phyloP scores from a whole-genome alignment of 139 green algal genomes.

The Picochlorum sp. region DNA sequence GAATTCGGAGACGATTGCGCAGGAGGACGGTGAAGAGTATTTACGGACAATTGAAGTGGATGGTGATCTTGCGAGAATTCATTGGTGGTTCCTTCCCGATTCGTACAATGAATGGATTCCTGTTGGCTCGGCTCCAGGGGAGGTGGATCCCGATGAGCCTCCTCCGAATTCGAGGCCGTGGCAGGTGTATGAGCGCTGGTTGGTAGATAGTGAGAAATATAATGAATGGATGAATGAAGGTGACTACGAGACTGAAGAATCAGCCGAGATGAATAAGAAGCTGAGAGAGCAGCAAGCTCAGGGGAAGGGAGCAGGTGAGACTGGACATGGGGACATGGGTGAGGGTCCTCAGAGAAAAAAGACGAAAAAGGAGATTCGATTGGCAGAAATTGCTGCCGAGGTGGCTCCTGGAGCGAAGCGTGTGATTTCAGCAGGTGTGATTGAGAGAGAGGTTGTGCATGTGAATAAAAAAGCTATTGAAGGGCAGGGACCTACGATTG shows the following conservation, averaged over 20 bases:
- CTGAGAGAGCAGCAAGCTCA: neutral
- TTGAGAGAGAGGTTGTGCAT: conserved; percentile 21
- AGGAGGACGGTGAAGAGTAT: conserved; percentile 63
- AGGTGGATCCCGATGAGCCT: conserved; percentile 23
- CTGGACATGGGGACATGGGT: neutral
- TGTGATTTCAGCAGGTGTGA: conserved; percentile 20
- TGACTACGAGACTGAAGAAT: conserved; percentile 68
- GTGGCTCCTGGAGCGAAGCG: conserved; percentile 11
- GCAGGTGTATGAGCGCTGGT: conserved; percentile 61
- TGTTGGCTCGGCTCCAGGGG: conserved; percentile 29
- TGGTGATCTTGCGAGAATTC: conserved; percentile 43
- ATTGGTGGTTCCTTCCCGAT: conserved; percentile 79
- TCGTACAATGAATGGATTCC: conserved; percentile 75
- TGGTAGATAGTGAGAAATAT: conserved; percentile 70
- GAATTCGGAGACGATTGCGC: conserved; percentile 50
- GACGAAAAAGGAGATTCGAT: conserved; percentile 10
- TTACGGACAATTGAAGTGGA: conserved; percentile 54
- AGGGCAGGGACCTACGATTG: conserved; percentile 5
- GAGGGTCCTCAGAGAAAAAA: conserved; percentile 15
- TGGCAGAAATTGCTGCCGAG: conserved; percentile 2
- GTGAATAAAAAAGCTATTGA: conserved; percentile 30
- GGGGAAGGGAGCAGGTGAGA: neutral
- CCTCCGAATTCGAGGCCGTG: conserved; percentile 17
- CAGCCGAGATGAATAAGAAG: conserved; percentile 32
- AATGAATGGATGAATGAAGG: conserved; percentile 91